Conservation (phyloP, 1,139 yeast genomes). For the Yamadazyma dushanensis region DNA sequence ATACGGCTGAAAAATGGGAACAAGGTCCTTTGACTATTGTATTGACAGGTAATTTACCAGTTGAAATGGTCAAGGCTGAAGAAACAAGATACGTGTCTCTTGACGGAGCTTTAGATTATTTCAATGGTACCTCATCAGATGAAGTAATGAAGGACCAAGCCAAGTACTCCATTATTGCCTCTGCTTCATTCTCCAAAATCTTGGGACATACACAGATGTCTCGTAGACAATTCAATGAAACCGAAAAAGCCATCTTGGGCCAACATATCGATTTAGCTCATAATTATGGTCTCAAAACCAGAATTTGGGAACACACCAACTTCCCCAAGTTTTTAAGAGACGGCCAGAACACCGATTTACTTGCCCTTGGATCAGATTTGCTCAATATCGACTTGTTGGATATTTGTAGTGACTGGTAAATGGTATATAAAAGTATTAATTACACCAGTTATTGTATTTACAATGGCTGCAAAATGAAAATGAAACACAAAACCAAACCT, state of each 20-base stretch:
- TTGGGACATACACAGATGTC: conserved; percentile 23
- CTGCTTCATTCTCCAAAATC: conserved; percentile 30
- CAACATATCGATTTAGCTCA: conserved; percentile 30
- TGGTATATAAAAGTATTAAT: not conserved
- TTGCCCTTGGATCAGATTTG: conserved; percentile 33
- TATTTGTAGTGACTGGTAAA: conserved; percentile 20
- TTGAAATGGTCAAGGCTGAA: conserved; percentile 29
- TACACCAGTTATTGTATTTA: not conserved
- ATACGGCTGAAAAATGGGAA: conserved; percentile 21
- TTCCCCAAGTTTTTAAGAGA: conserved; percentile 36
- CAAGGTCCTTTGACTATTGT: conserved; percentile 42
- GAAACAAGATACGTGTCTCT: conserved; percentile 30
- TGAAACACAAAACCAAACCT: too few relatives aligned
- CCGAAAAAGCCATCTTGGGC: conserved; percentile 22
- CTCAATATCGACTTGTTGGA: conserved; percentile 32
- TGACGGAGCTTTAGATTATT: conserved; percentile 38
- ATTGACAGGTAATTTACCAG: conserved; percentile 43
- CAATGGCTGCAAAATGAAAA: not conserved
- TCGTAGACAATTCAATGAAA: conserved; percentile 21
- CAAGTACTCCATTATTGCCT: conserved; percentile 37
- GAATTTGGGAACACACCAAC: conserved; percentile 45
- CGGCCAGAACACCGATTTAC: conserved; percentile 29
- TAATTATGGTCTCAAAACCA: conserved; percentile 33
- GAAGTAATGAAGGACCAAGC: conserved; percentile 23
- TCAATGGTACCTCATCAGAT: conserved; percentile 13